Percentiles rank a stretch among this genome's conserved stretches.
These are phyloP conservation scores for Sherardia arvensis DNA, from an alignment of 257 asterid species.

Conservation along the genomic window DNA sequence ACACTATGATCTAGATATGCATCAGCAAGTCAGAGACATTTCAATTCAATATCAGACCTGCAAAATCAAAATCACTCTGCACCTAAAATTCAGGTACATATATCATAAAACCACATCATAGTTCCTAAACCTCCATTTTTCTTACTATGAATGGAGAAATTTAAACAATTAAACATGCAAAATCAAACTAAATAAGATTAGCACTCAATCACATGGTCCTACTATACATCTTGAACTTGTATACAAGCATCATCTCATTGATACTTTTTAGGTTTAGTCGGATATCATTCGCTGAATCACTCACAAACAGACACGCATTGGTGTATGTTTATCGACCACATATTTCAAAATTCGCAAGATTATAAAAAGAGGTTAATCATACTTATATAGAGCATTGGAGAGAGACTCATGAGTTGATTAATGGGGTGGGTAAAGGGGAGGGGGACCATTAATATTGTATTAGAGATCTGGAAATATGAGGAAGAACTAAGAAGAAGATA, in stretches of 20 bases:
- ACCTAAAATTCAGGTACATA: too few relatives aligned
- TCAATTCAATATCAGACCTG: too few relatives aligned
- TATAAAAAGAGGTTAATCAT: conserved; percentile 4
- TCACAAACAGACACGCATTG: conserved; percentile 1
- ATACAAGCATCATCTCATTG: conserved; percentile 2
- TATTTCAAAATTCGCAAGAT: neutral
- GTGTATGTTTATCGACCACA: conserved; percentile 9
- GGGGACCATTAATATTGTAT: conserved; percentile 25
- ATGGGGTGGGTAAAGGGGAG: neutral
- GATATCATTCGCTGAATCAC: conserved; percentile 11
- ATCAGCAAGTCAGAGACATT: too few relatives aligned
- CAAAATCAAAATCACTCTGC: too few relatives aligned
- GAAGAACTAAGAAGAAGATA: neutral
- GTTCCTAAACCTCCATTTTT: too few relatives aligned
- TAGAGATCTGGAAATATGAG: conserved; percentile 12
- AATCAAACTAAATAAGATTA: neutral
- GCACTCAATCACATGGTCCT: neutral
- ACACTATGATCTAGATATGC: too few relatives aligned
- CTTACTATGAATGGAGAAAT: neutral
- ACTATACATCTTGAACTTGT: neutral
- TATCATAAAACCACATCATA: too few relatives aligned
- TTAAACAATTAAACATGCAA: neutral
- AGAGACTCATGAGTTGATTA: neutral
- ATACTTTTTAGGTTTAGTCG: conserved; percentile 19
- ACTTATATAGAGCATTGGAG: conserved; percentile 18